Evolutionary conservation across 805 yeast genomes (phyloP).

Genomic region (Saccharomycopsis javanensis): DNA sequence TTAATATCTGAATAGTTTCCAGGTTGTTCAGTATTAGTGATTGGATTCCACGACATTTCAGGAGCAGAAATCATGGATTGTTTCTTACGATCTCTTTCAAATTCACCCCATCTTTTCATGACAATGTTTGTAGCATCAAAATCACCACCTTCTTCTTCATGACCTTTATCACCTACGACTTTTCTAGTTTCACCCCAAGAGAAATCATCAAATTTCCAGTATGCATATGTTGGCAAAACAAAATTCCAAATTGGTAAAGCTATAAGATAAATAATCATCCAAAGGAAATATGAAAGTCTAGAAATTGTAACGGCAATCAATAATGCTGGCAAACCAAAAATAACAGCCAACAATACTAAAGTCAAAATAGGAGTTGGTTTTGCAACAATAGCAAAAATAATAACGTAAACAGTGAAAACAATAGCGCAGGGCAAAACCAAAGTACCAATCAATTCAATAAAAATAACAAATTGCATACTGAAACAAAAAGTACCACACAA

Average conservation of each 20-base stretch:
- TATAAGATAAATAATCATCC: constrained; percentile 68
- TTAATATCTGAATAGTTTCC: neutral
- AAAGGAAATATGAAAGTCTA: constrained; percentile 56
- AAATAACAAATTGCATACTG: constrained; percentile 88
- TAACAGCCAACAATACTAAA: constrained; percentile 61
- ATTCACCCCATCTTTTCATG: constrained; percentile 93
- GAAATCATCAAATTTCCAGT: constrained; percentile 93
- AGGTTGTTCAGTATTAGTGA: neutral
- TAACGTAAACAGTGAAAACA: constrained; percentile 70
- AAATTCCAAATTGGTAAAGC: constrained; percentile 95
- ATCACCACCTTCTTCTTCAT: constrained; percentile 64
- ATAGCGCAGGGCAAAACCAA: constrained; percentile 84
- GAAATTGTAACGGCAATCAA: constrained; percentile 76
- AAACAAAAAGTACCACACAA: constrained; percentile 91
- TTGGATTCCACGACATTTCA: constrained; percentile 34
- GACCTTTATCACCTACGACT: constrained; percentile 56
- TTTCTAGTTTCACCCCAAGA: constrained; percentile 94
- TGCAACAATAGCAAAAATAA: constrained; percentile 58
- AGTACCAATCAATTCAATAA: constrained; percentile 78
- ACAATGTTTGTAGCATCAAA: constrained; percentile 86
- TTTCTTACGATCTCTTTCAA: constrained; percentile 53
- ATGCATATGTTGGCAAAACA: constrained; percentile 75
- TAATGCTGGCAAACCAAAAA: constrained; percentile 79
- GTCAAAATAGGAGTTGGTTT: constrained; percentile 72
- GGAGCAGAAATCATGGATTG: constrained; percentile 23